Evolutionary conservation across 139 green algal genomes (phyloP).

Genomic region (Micractinium conductrix): DNA sequence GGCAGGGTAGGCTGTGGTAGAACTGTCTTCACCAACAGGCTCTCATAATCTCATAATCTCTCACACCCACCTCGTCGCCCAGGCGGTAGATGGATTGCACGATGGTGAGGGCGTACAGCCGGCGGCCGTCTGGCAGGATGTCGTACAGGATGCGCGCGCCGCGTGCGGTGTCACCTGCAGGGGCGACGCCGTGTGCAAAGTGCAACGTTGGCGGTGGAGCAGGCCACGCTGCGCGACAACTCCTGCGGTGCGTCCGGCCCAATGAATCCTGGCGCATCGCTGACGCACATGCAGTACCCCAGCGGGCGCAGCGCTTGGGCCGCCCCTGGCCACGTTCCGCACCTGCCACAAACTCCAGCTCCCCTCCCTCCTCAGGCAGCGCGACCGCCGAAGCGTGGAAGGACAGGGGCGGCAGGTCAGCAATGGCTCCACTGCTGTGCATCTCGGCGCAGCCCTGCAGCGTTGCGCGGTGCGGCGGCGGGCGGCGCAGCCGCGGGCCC

Average conservation of each 20-base stretch:
- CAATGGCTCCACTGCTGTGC: not conserved
- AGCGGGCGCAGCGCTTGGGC: no score
- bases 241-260: not conserved
- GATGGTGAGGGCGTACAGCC: not conserved
- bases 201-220: no score
- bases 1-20: not conserved
- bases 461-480: not conserved
- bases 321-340: not conserved
- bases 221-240: not conserved
- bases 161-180: constrained; percentile 1
- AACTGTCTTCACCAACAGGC: not conserved
- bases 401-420: not conserved
- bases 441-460: not conserved
- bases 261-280: no score
- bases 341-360: constrained; percentile 3
- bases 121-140: not conserved
- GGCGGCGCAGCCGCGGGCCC: not conserved
- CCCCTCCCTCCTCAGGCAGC: not conserved
- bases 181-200: no score
- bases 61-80: constrained; percentile 20
- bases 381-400: constrained; percentile 10
- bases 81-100: constrained; percentile 24
- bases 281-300: not conserved
- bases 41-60: no score
- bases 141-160: constrained; percentile 14